A percentile compares a stretch with the other conserved stretches of the same genome.
Conservation (phyloP, 2,329 filamentous ascomycete genomes). For the Lachnellula occidentalis region DNA sequence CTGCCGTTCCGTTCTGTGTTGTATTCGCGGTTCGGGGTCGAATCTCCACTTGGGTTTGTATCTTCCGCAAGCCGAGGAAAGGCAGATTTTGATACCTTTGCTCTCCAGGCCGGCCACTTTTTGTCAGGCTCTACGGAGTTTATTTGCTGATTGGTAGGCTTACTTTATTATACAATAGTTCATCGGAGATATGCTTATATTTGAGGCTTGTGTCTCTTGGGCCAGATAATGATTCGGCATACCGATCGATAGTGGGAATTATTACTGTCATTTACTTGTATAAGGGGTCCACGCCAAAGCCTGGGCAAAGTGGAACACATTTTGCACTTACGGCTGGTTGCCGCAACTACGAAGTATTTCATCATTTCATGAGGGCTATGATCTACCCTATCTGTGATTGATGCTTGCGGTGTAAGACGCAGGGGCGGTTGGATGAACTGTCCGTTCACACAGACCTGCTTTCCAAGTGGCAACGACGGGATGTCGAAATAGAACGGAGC, state of each 20-base stretch:
- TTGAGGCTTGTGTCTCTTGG: background rate
- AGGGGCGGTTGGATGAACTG: too few relatives aligned
- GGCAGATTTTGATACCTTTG: background rate
- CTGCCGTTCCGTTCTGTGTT: background rate
- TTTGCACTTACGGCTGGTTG: background rate
- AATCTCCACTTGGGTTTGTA: background rate
- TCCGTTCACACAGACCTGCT: too few relatives aligned
- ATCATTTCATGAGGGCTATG: background rate
- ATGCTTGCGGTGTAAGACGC: too few relatives aligned
- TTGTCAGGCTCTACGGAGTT: background rate
- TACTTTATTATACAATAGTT: background rate
- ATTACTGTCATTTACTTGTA: too few relatives aligned
- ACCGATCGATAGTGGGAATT: too few relatives aligned
- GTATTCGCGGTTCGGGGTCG: background rate
- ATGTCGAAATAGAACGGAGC: too few relatives aligned
- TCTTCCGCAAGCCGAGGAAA: background rate
- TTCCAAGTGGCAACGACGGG: too few relatives aligned
- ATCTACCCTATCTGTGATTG: too few relatives aligned
- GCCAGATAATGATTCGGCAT: background rate
- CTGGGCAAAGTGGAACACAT: background rate
- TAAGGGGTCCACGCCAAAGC: background rate
- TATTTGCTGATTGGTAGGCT: background rate
- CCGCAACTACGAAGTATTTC: background rate
- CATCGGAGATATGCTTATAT: background rate
- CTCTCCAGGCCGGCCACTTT: background rate